Evolutionary conservation across 305 asterid genomes (phyloP).

Genomic region (Euphrasia arctica): DNA sequence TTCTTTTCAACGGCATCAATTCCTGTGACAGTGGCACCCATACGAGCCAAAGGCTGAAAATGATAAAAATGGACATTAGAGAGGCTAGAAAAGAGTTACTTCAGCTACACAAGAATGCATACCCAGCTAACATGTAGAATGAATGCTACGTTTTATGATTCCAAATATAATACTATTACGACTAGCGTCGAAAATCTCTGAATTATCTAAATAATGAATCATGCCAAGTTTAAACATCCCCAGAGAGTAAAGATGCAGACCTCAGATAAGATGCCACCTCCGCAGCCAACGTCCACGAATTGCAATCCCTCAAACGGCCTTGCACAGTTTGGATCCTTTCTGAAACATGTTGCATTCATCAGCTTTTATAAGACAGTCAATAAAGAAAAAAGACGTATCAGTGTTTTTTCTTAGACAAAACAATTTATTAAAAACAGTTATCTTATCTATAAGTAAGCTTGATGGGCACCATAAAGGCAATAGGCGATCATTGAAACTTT

Average conservation of each 20-base stretch:
- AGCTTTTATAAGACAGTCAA: constrained; percentile 27
- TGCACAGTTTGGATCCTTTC: constrained; percentile 65
- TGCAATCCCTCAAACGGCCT: constrained; percentile 88
- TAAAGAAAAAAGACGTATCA: background rate
- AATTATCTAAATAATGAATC: constrained; percentile 18
- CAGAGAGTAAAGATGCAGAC: constrained; percentile 35
- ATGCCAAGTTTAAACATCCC: constrained; percentile 21
- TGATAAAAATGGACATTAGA: constrained; percentile 11
- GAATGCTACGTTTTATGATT: constrained; percentile 7
- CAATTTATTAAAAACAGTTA: constrained; percentile 5
- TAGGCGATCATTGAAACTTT: background rate
- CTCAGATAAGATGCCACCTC: constrained; percentile 97
- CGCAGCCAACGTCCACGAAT: constrained; percentile 89
- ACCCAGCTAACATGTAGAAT: constrained; percentile 9
- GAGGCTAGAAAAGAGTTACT: constrained; percentile 18
- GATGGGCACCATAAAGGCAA: background rate
- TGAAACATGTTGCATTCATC: constrained; percentile 36
- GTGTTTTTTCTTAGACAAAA: constrained; percentile 17
- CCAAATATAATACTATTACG: constrained; percentile 11
- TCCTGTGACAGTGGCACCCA: constrained; percentile 86
- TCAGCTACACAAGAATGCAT: constrained; percentile 9
- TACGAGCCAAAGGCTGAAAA: constrained; percentile 84
- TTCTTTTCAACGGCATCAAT: constrained; percentile 94
- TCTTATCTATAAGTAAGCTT: background rate
- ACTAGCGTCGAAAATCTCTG: constrained; percentile 12